phyloP scores from a whole-genome alignment of 805 yeast species.

The Wickerhamiella musiphila region DNA sequence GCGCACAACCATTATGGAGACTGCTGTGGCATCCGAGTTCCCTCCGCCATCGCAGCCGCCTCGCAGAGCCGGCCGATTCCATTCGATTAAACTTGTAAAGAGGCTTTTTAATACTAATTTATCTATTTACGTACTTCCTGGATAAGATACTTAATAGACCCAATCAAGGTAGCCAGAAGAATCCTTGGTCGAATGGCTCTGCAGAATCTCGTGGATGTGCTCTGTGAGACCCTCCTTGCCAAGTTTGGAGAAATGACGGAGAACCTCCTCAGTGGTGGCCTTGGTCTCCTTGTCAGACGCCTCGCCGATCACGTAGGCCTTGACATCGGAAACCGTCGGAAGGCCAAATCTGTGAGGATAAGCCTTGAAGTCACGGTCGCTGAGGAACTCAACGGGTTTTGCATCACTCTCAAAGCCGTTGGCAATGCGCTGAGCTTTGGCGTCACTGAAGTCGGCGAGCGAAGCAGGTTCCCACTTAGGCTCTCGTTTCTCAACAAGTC shows the following conservation, averaged over 20 bases:
- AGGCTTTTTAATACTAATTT: too few species aligned
- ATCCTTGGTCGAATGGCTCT: too few species aligned
- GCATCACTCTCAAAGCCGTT: conserved; percentile 19
- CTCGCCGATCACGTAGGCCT: conserved; percentile 53
- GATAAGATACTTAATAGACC: too few species aligned
- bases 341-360: conserved; percentile 61
- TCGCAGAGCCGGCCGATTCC: too few species aligned
- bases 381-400: conserved; percentile 17
- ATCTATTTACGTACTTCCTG: too few species aligned
- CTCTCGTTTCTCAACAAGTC: conserved; percentile 34
- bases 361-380: conserved; percentile 25
- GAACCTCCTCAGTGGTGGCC: conserved; percentile 50
- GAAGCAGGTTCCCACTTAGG: conserved; percentile 35
- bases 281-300: conserved; percentile 47
- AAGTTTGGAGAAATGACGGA: conserved; percentile 38
- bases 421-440: conserved; percentile 17
- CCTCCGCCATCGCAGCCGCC: conserved; percentile 87
- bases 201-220: conserved; percentile 43
- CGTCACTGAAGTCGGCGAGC: conserved; percentile 22
- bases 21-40: conserved; percentile 92
- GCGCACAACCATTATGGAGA: conserved; percentile 66
- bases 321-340: conserved; percentile 54
- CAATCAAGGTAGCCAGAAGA: too few species aligned
- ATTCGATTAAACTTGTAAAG: too few species aligned
- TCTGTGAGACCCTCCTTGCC: conserved; percentile 39